Percentiles rank a stretch among this genome's conserved stretches.
These are phyloP conservation scores for Suillus americanus DNA, from an alignment of 768 basidiomycete species.

Conservation along the genomic window DNA sequence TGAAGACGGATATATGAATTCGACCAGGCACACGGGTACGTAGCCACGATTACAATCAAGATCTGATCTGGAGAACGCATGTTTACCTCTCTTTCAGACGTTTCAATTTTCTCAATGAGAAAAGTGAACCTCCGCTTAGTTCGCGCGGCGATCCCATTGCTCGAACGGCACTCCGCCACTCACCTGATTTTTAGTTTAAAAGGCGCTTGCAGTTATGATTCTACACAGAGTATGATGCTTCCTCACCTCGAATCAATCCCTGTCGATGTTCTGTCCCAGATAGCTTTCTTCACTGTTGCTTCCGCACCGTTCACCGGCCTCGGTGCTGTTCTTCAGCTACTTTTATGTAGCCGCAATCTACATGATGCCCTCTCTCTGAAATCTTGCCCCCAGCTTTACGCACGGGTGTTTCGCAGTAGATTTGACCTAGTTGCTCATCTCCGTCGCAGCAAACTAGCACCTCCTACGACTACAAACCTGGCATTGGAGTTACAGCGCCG, in stretches of 20 bases:
- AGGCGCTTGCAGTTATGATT: slow-evolving; percentile 25
- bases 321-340: slow-evolving; percentile 40
- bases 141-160: slow-evolving; percentile 35
- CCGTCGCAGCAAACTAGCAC: slow-evolving; percentile 29
- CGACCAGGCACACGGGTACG: slow-evolving; percentile 31
- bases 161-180: slow-evolving; percentile 31
- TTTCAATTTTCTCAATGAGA: slow-evolving; percentile 39
- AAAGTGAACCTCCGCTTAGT: slow-evolving; percentile 30
- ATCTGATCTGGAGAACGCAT: slow-evolving; percentile 32
- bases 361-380: slow-evolving; percentile 42
- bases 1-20: slow-evolving; percentile 38
- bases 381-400: slow-evolving; percentile 54
- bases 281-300: slow-evolving; percentile 48
- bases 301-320: slow-evolving; percentile 40
- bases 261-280: slow-evolving; percentile 54
- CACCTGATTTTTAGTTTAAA: slow-evolving; percentile 15
- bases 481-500: slow-evolving; percentile 50
- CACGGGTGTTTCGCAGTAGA: slow-evolving; percentile 48
- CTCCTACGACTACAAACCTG: slow-evolving; percentile 38
- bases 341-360: slow-evolving; percentile 45
- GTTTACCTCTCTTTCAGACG: slow-evolving; percentile 29
- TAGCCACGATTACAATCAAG: slow-evolving; percentile 32
- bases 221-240: slow-evolving; percentile 36
- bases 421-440: slow-evolving; percentile 42
- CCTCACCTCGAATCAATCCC: slow-evolving; percentile 51